Conservation (phyloP, 2,329 filamentous ascomycete species). For the Penicillium glabrum region DNA sequence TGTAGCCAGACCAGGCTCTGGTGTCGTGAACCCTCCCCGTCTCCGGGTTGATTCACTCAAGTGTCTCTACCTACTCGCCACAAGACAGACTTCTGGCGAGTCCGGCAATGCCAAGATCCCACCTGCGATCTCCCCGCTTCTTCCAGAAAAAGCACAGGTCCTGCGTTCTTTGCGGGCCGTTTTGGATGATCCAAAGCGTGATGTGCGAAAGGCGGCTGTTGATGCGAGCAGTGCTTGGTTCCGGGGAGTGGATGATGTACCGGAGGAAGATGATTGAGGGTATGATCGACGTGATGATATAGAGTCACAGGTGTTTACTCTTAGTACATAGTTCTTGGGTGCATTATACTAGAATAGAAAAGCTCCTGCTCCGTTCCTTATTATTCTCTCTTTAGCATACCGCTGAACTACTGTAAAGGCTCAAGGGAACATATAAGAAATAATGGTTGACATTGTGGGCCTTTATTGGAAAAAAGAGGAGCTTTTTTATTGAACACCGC, state of each 20-base stretch:
- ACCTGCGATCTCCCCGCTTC: slow-evolving; percentile 44
- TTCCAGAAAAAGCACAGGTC: slow-evolving; percentile 59
- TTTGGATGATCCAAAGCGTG: slow-evolving; percentile 63
- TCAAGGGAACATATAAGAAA: no score
- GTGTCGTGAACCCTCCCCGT: slow-evolving; percentile 23
- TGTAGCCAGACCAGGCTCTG: slow-evolving; percentile 16
- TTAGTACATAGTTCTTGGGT: neutral
- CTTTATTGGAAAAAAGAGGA: no score
- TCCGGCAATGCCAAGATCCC: slow-evolving; percentile 25
- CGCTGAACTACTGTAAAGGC: neutral
- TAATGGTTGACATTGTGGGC: no score
- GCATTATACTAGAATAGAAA: neutral
- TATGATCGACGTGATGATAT: neutral
- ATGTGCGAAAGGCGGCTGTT: slow-evolving; percentile 63
- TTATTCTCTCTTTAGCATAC: neutral
- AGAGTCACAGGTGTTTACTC: neutral
- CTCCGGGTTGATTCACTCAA: slow-evolving; percentile 38
- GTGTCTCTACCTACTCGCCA: slow-evolving; percentile 40
- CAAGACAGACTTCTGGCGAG: slow-evolving; percentile 21
- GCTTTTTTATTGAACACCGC: no score
- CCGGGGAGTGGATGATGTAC: slow-evolving; percentile 57
- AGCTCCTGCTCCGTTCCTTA: neutral
- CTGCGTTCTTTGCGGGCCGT: slow-evolving; percentile 55
- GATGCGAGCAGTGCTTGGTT: slow-evolving; percentile 62
- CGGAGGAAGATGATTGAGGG: slow-evolving; percentile 54